Conservation (phyloP, 2,329 filamentous ascomycete species). For the Aspergillus thermomutatus region DNA sequence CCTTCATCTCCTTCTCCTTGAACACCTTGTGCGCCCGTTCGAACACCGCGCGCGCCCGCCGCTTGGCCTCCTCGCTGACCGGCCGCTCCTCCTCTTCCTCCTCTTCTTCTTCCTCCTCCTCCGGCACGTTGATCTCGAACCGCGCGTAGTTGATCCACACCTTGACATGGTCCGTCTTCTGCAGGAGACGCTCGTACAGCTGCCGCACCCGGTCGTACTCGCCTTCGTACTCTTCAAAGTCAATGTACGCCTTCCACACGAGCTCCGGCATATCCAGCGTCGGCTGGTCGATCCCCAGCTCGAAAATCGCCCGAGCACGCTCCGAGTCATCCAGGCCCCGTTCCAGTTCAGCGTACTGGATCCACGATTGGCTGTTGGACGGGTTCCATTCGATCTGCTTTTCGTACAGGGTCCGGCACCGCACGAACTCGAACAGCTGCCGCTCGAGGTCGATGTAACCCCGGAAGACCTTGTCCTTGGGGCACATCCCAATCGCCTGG, state of each 20-base stretch:
- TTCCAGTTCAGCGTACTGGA: constrained; percentile 92
- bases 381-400: constrained; percentile 93
- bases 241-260: constrained; percentile 96
- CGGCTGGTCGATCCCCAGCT: constrained; percentile 78
- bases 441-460: constrained; percentile 91
- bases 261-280: constrained; percentile 95
- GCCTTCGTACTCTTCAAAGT: constrained; percentile 94
- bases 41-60: constrained; percentile 77
- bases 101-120: constrained; percentile 63
- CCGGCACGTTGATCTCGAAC: constrained; percentile 93
- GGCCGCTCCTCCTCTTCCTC: constrained; percentile 56
- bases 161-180: constrained; percentile 98
- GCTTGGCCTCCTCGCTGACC: constrained; percentile 79
- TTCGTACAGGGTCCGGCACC: constrained; percentile 87
- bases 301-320: constrained; percentile 84
- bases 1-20: constrained; percentile 86
- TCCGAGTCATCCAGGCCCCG: constrained; percentile 86
- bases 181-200: constrained; percentile 84
- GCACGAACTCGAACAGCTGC: constrained; percentile 88
- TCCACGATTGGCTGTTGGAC: constrained; percentile 90
- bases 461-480: constrained; percentile 92
- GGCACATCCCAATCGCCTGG: constrained; percentile 86
- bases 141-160: constrained; percentile 99
- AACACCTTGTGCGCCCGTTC: constrained; percentile 79
- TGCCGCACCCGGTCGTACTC: constrained; percentile 79